Base-by-base conservation (phyloP, 2,329 filamentous ascomycete genomes). In the Neospermospora avenae region DNA sequence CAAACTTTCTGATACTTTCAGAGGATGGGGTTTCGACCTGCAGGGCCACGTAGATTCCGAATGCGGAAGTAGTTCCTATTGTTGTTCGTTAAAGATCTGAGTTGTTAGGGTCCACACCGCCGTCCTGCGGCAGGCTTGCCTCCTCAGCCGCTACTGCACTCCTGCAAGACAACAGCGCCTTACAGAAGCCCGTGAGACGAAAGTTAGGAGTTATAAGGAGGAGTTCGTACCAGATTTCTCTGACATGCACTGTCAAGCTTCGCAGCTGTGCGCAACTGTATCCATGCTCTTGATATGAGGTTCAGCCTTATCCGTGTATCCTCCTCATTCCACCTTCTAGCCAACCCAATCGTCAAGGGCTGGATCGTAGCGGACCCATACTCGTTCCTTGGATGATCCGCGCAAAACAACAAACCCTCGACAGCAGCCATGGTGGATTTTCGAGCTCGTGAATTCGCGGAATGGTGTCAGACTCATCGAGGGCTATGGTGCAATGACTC, bases 351-450 rank as follows among this genome's bases (percentile, higher is more conserved):
- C 74, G 67, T 77, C 74, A 67, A 72, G 70, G 62, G 74, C 74
- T 61, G 75, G 74, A 68, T 77, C 71, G 69, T 74, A 74, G 63
- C 73, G 74, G 62, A 73, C 72, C 61, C 73, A 75, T 68, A 76
- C 69, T 67, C 74, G 74, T 64, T 74, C 73, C 68, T 72, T 74
- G 64, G 74, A 70, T 61, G 73, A 73, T 70, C 71, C 70, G 62
- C 73, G 74, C 64, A 74, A 69, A 67, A 75, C 68, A 67, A 72
- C 70, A 72, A 74, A 73, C 75, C 75, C 71, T 73, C 72, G 65
- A 74, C 72, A 68, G 74, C 73, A 71, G 78, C 77, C 78, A 80
- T 81, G 71, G 67, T 75, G 72, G 59, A 63, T 66, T 25, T 68
- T 71, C 67, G 67, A 70, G 67, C 67, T 71, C 61, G 64, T 71